Conservation (phyloP, 2,329 filamentous ascomycete species). For the Metarhizium robertsii region DNA sequence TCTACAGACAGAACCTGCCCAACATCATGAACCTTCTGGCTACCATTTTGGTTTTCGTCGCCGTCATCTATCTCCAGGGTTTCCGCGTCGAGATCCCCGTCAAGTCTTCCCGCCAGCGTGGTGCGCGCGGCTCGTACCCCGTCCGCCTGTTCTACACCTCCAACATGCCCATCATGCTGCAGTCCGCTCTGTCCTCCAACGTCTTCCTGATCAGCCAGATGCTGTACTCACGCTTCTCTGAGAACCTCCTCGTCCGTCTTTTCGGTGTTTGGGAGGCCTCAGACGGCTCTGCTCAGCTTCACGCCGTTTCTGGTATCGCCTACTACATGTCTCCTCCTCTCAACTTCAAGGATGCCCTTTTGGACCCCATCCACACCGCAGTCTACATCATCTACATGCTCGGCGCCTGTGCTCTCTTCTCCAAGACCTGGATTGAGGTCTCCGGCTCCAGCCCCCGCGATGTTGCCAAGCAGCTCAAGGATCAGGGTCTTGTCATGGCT, state of each 20-base stretch:
- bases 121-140: slow-evolving; percentile 95
- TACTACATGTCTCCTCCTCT: slow-evolving; percentile 99
- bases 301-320: slow-evolving; percentile 83
- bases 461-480: slow-evolving; percentile 99
- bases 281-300: slow-evolving; percentile 92
- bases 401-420: slow-evolving; percentile 93
- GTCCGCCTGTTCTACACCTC: slow-evolving; percentile 99
- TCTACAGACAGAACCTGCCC: slow-evolving; percentile 98
- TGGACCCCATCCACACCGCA: slow-evolving; percentile 93
- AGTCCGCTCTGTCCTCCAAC: slow-evolving; percentile 97
- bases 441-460: slow-evolving; percentile 95
- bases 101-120: slow-evolving; percentile 98
- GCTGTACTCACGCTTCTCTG: slow-evolving; percentile 97
- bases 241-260: slow-evolving; percentile 95
- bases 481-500: slow-evolving; percentile 98
- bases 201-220: slow-evolving; percentile 99
- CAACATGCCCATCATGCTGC: slow-evolving; percentile 99
- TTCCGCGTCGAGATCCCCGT: slow-evolving; percentile 99
- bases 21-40: slow-evolving; percentile 99
- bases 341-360: slow-evolving; percentile 92
- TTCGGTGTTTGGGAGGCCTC: slow-evolving; percentile 98
- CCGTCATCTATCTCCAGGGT: slow-evolving; percentile 97
- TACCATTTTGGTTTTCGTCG: slow-evolving; percentile 86
- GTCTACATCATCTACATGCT: slow-evolving; percentile 98
- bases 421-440: slow-evolving; percentile 99